Evolutionary conservation across 1,284 basidiomycete species (phyloP).

Genomic region (Malassezia nana): DNA sequence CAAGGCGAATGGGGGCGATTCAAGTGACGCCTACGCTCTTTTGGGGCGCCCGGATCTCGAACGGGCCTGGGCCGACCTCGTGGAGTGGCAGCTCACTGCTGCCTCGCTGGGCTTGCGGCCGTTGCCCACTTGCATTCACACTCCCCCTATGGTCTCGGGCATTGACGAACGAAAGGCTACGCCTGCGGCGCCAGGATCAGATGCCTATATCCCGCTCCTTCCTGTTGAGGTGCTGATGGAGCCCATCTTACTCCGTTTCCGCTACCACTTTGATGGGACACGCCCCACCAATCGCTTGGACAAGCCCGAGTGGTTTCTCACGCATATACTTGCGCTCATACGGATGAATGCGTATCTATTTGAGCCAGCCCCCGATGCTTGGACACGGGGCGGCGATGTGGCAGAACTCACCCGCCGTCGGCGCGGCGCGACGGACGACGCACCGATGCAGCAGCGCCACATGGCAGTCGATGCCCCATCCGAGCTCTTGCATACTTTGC

Average conservation of each 20-base stretch:
- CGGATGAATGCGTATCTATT: conserved; percentile 55
- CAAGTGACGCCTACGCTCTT: neutral
- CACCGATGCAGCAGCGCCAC: conserved; percentile 1
- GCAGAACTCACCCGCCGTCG: conserved; percentile 3
- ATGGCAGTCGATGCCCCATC: conserved; percentile 26
- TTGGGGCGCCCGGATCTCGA: neutral
- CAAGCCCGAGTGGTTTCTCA: conserved; percentile 95
- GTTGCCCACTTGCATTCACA: conserved; percentile 10
- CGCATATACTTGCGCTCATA: conserved; percentile 66
- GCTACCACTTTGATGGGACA: conserved; percentile 83
- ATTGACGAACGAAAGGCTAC: neutral
- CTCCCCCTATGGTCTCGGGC: conserved; percentile 3
- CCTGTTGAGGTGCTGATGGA: conserved; percentile 68
- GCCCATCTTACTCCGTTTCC: conserved; percentile 76
- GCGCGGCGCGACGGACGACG: conserved; percentile 4
- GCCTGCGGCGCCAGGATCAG: conserved; percentile 23
- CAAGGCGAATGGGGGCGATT: neutral
- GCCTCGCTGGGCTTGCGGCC: conserved; percentile 21
- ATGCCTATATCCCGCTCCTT: conserved; percentile 33
- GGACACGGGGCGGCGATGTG: conserved; percentile 34
- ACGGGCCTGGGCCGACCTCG: conserved; percentile 30
- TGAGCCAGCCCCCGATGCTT: conserved; percentile 52
- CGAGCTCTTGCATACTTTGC: conserved; percentile 36
- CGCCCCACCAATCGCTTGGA: conserved; percentile 82
- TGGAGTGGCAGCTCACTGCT: conserved; percentile 30